A percentile compares a stretch with the other conserved stretches of the same genome.
Conservation (phyloP, 495 filamentous ascomycete genomes). For the Podospora pseudocomata region DNA sequence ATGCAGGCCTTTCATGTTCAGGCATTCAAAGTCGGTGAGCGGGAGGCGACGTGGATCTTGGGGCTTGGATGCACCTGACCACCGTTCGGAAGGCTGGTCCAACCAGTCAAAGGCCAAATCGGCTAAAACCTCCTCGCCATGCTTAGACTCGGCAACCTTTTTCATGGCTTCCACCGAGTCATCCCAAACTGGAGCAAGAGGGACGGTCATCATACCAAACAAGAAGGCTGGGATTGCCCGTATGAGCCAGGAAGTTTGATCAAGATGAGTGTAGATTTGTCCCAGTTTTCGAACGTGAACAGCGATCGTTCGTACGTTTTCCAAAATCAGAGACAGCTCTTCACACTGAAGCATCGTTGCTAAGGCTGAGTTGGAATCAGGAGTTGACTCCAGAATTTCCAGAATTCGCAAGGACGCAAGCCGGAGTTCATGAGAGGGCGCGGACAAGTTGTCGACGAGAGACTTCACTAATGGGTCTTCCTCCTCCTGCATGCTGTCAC, state of each 20-base stretch:
- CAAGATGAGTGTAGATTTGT: conserved; percentile 55
- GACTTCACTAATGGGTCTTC: conserved; percentile 55
- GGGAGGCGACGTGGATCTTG: conserved; percentile 27
- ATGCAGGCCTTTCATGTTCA: conserved; percentile 62
- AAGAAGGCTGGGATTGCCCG: conserved; percentile 73
- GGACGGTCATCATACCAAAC: conserved; percentile 85
- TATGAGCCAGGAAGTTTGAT: conserved; percentile 59
- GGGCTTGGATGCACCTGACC: conserved; percentile 36
- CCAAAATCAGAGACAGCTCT: conserved; percentile 67
- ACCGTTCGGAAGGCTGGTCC: conserved; percentile 50
- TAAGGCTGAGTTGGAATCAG: conserved; percentile 42
- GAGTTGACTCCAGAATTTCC: conserved; percentile 40
- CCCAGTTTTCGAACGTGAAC: conserved; percentile 80
- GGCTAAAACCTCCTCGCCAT: conserved; percentile 69
- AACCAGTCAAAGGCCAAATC: conserved; percentile 79
- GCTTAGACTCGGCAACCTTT: conserved; percentile 63
- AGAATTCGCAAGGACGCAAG: conserved; percentile 68
- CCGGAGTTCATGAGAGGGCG: conserved; percentile 67
- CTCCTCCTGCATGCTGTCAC: conserved; percentile 41
- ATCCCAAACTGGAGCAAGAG: conserved; percentile 78
- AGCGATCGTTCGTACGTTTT: conserved; percentile 68
- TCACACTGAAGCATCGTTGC: conserved; percentile 66
- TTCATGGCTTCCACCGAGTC: conserved; percentile 72
- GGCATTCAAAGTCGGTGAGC: conserved; percentile 73
- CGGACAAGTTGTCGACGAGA: conserved; percentile 66